These are phyloP conservation scores for Amphibolis antarctica DNA, from an alignment of 106 monocot species.

Conservation along the genomic window DNA sequence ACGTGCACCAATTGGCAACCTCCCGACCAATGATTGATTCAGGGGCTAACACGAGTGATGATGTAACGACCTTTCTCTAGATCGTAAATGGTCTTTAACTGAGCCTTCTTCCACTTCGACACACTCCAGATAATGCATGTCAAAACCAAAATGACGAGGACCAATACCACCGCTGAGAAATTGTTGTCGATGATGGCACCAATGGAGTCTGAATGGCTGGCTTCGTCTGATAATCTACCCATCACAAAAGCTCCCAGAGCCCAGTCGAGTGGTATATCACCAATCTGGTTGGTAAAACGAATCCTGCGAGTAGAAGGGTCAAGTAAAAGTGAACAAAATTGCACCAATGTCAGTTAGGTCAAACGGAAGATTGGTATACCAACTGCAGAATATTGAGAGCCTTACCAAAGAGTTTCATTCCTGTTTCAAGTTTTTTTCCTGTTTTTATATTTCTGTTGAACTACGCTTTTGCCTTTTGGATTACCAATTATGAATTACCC, in stretches of 20 bases:
- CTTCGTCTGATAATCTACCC: conserved; percentile 15
- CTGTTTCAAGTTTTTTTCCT: no score
- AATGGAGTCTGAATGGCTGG: conserved; percentile 19
- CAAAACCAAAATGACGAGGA: conserved; percentile 19
- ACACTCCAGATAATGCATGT: conserved; percentile 22
- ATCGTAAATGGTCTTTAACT: conserved; percentile 76
- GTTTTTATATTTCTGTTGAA: no score
- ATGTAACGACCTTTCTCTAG: conserved; percentile 89
- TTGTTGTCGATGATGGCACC: conserved; percentile 7
- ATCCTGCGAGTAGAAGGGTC: conserved; percentile 34
- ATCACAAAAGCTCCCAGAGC: conserved; percentile 73
- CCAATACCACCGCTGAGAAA: conserved; percentile 5
- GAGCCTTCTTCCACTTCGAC: conserved; percentile 59
- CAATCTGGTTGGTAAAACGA: conserved; percentile 40
- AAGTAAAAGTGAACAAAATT: not conserved
- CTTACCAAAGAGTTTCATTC: no score
- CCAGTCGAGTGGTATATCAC: conserved; percentile 55
- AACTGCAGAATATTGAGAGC: no score
- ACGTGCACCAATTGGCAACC: no score
- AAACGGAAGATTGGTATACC: not conserved
- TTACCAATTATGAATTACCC: no score
- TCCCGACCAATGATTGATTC: conserved; percentile 3
- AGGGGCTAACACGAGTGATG: conserved; percentile 40
- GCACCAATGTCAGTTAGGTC: not conserved
- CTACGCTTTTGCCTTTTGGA: no score